These are phyloP conservation scores for Barnettozyma californica DNA, from an alignment of 805 yeast species.

Conservation along the genomic window DNA sequence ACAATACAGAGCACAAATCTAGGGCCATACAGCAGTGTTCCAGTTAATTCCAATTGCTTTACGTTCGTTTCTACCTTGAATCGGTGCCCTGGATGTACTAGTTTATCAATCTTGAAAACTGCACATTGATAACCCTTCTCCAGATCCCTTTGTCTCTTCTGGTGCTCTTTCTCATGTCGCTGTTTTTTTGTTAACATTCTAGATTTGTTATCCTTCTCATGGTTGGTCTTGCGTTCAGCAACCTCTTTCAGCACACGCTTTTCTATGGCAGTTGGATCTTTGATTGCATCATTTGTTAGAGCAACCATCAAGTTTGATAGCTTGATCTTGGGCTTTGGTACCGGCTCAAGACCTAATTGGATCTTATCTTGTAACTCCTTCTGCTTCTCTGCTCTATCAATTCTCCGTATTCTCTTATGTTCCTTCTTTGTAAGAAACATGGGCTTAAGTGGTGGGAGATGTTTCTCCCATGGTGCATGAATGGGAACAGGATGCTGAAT, in stretches of 20 bases:
- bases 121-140: constrained; percentile 47
- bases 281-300: constrained; percentile 75
- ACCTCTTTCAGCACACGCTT: constrained; percentile 64
- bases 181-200: constrained; percentile 61
- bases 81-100: constrained; percentile 60
- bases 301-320: constrained; percentile 82
- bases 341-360: constrained; percentile 74
- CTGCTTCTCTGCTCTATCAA: constrained; percentile 52
- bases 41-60: constrained; percentile 60
- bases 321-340: constrained; percentile 87
- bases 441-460: constrained; percentile 35
- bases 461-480: constrained; percentile 51
- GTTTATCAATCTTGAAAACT: constrained; percentile 51
- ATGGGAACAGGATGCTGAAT: constrained; percentile 80
- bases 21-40: constrained; percentile 43
- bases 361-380: constrained; percentile 74
- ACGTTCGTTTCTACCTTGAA: constrained; percentile 81
- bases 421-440: constrained; percentile 73
- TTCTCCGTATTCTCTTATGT: constrained; percentile 63
- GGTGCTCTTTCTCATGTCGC: constrained; percentile 41
- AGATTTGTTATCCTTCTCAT: constrained; percentile 52
- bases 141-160: constrained; percentile 44
- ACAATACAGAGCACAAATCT: constrained; percentile 54
- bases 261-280: constrained; percentile 87
- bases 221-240: constrained; percentile 51